Percentiles rank a stretch among this genome's conserved stretches.
Evolutionary conservation across 306 rosid species (phyloP).

Genomic region (Aeschynomene evenia): DNA sequence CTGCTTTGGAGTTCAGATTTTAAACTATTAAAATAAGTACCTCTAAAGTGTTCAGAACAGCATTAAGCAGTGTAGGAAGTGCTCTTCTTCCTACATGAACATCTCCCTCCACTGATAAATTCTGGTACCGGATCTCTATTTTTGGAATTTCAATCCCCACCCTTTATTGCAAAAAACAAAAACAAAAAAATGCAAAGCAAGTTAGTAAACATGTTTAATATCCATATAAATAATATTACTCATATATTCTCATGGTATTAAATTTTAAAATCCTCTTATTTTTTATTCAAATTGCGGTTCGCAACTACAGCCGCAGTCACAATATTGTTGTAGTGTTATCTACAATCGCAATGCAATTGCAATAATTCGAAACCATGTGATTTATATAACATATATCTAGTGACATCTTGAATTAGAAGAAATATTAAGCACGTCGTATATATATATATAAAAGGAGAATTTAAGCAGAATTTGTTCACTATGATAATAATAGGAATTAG

Average conservation of each 20-base stretch:
- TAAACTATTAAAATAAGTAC: conserved; percentile 20
- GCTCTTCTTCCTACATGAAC: conserved; percentile 66
- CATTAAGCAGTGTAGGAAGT: conserved; percentile 63
- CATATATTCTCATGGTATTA: too few species aligned
- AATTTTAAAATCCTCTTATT: too few species aligned
- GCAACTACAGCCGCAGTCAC: too few species aligned
- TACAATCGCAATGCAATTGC: too few species aligned
- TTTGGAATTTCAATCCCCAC: conserved; percentile 62
- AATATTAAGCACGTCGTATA: too few species aligned
- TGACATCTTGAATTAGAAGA: too few species aligned
- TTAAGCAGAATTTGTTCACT: too few species aligned
- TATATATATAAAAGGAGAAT: too few species aligned
- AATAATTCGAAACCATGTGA: too few species aligned
- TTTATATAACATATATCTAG: too few species aligned
- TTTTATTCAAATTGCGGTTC: too few species aligned
- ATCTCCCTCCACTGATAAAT: conserved; percentile 61
- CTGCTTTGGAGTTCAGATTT: not conserved
- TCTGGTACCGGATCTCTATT: conserved; percentile 56
- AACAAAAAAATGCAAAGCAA: not conserved
- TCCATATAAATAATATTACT: not conserved
- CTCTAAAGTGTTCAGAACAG: conserved; percentile 53
- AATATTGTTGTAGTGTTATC: too few species aligned
- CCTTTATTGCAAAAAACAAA: conserved; percentile 31
- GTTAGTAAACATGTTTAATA: not conserved
- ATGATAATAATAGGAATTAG: not conserved